Conservation (phyloP, 371 early-diverging fungal species). For the Mortierella sp. region DNA sequence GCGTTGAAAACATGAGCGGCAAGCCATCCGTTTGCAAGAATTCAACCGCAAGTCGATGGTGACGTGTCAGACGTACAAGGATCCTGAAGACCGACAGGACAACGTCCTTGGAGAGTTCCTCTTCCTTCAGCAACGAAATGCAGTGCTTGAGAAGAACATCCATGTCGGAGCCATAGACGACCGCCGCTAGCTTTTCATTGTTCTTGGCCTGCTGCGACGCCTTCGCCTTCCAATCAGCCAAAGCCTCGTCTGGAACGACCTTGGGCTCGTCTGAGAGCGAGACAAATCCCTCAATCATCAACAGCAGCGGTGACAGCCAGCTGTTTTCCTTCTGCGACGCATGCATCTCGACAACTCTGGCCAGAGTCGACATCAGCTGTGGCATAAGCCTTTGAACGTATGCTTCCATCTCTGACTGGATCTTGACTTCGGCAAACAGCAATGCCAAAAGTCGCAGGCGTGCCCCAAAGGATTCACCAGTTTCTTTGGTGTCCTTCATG, state of each 20-base stretch:
- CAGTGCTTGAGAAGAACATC: conserved; percentile 57
- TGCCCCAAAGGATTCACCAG: conserved; percentile 55
- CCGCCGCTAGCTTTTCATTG: conserved; percentile 26
- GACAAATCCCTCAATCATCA: conserved; percentile 75
- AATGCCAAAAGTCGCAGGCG: conserved; percentile 76
- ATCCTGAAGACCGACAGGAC: conserved; percentile 80
- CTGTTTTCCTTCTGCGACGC: conserved; percentile 49
- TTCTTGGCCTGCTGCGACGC: conserved; percentile 45
- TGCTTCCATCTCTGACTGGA: conserved; percentile 62
- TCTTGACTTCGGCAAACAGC: conserved; percentile 66
- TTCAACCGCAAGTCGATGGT: conserved; percentile 67
- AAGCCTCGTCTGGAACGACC: conserved; percentile 38
- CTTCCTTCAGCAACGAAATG: conserved; percentile 60
- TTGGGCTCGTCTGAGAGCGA: conserved; percentile 75
- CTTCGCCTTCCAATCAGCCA: conserved; percentile 49
- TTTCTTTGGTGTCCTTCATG: conserved; percentile 15
- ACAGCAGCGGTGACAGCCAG: conserved; percentile 75
- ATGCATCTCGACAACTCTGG: background rate
- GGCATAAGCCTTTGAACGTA: conserved; percentile 55
- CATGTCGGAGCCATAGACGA: conserved; percentile 54
- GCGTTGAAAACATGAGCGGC: conserved; percentile 64
- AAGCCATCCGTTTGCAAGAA: conserved; percentile 81
- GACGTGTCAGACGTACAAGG: conserved; percentile 83
- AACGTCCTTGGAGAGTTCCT: conserved; percentile 62
- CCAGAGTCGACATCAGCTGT: conserved; percentile 61